Base-by-base conservation (phyloP, 2,329 filamentous ascomycete genomes). In the Pseudopithomyces chartarum region DNA sequence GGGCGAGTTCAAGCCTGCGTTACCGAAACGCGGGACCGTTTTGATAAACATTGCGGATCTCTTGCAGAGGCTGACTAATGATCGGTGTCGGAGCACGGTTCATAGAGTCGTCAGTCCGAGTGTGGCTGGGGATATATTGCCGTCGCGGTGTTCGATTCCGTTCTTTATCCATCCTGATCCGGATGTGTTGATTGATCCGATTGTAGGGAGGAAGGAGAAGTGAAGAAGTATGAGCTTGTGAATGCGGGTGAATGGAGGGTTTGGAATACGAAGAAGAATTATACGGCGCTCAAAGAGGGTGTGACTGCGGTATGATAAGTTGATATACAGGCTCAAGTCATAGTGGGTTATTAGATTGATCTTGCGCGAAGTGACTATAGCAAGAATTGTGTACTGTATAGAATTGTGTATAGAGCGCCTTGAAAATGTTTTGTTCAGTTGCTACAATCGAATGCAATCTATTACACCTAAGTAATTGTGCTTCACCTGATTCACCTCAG, bases 131-230 rank as follows among this genome's bases (percentile, higher is more conserved):
- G 63, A 65, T 19, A 60, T 78, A 43, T 64, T 70, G 6, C 63
- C 67, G 11, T 63, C 67, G 23, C 64, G 76, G 33, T 77, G 73
- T 48, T 76, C 73, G 17, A 76, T 78, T 20, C 73, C 74, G 6
- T 78, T 75, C 50, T 79, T 78, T 45, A 69, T 74, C 20, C 68
- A 70, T 23, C 70, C 75, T 15, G 71, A 77, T 59, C 64, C 69
- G 13, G 71, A 78, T 8, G 66, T 64, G 1, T 29, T 75, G 15
- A 74, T 78, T 38, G 70, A 67, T 33, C 61, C 75, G 43, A 70
- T 73, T 17, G 54, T 77, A 71, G 73, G n/a, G 61, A 65, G n/a
- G 55, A 61, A 46, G 59, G 62, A 1, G 63, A 69, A 47, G 67
- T 74, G 36, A 75, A 73, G 57, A 76, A 69, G 56, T 77, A 76